Base-by-base conservation (phyloP, 2,329 filamentous ascomycete species). In the Plenodomus biglobosus region DNA sequence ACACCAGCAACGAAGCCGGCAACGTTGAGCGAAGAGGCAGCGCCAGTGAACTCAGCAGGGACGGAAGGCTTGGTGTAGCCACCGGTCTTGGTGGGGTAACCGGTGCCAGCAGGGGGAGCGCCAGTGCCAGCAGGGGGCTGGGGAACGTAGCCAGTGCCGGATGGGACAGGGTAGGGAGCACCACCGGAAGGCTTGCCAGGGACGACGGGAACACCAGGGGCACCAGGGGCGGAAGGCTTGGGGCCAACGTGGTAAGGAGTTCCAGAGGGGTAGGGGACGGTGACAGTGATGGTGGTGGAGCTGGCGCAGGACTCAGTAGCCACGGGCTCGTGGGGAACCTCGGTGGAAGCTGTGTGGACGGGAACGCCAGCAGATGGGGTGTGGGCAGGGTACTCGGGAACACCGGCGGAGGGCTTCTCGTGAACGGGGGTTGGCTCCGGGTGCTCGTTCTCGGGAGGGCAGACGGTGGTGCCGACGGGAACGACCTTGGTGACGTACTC, bases 241-340 rank as follows among this genome's bases (percentile, higher is more conserved):
- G 41, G 41, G 34, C 41, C 41, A n/a, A 27, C 20, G n/a, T 37
- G 27, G 37, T 48, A 37, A 32, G 41, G 30, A 50, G 69, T 59
- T 43, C 66, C 69, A 39, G 73, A 74, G 49, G 68, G 66, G 62
- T 64, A 61, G 20, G 66, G 68, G 53, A 77, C 59, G 38, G 75
- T 77, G 54, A 76, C 64, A 48, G 72, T 68, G 55, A 71, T 64
- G 54, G 76, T 78, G 48, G 65, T 64, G 61, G 72, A 75, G 62
- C 73, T 69, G 40, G 68, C 64, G 52, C 74, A 76, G 47, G 56
- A 56, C 27, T 32, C 27, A 32, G 27, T 32, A 41, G 58, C 44
- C 42, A 43, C 48, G 37, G 55, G 50, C 32, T 50, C 48, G 27
- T 43, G 30, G 32, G 58, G 53, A 32, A 21, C 42, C 40, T 32